Evolutionary conservation across 495 filamentous ascomycete species (phyloP).

Genomic region (Lasiosphaeria hispida): DNA sequence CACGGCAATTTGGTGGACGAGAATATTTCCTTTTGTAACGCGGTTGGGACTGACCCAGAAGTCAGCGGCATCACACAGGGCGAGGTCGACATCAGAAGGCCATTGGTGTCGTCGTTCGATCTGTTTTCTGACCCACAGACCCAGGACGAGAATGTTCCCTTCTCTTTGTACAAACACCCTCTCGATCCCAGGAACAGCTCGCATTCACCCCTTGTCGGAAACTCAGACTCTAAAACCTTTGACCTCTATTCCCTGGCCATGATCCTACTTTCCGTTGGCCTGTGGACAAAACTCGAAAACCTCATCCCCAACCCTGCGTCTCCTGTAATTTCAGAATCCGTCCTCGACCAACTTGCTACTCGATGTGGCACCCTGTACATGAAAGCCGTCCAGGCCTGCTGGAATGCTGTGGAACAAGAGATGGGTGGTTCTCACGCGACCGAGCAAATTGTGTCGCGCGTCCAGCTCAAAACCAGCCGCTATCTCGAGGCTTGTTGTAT

Average conservation of each 20-base stretch:
- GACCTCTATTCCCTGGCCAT: constrained; percentile 86
- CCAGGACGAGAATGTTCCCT: constrained; percentile 38
- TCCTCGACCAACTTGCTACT: constrained; percentile 61
- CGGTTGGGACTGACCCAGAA: constrained; percentile 37
- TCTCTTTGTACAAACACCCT: constrained; percentile 70
- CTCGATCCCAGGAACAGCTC: constrained; percentile 62
- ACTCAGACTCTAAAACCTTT: constrained; percentile 57
- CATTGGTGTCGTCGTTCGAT: constrained; percentile 77
- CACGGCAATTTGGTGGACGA: constrained; percentile 79
- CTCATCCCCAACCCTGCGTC: constrained; percentile 44
- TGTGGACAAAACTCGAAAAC: constrained; percentile 77
- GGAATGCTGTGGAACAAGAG: constrained; percentile 73
- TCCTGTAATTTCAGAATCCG: constrained; percentile 39
- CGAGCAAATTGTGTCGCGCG: constrained; percentile 41
- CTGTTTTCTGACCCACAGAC: constrained; percentile 68
- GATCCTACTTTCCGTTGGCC: constrained; percentile 78
- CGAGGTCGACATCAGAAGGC: constrained; percentile 65
- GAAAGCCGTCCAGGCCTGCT: constrained; percentile 75
- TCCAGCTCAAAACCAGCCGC: constrained; percentile 42
- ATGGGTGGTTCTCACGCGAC: constrained; percentile 35
- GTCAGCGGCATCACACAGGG: constrained; percentile 37
- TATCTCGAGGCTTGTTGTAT: constrained; percentile 53
- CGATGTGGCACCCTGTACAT: constrained; percentile 76
- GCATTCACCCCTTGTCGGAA: constrained; percentile 46
- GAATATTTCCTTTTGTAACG: constrained; percentile 77